phyloP scores from a whole-genome alignment of 169 alveolate species.

The Cystoisospora suis region DNA sequence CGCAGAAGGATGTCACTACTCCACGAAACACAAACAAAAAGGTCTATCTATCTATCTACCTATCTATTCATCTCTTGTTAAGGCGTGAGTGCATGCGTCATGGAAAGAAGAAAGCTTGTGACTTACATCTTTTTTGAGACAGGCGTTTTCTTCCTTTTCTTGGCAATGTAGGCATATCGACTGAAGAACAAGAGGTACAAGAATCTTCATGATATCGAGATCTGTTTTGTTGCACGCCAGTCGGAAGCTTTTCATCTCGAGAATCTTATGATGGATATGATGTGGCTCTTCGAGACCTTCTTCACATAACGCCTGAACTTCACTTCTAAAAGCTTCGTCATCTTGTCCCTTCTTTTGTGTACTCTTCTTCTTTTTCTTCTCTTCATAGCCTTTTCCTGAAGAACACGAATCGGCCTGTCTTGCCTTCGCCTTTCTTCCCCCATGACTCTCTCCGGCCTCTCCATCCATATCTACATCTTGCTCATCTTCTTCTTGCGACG shows the following conservation, averaged over 20 bases:
- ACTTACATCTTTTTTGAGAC: too few relatives aligned
- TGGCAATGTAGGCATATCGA: too few relatives aligned
- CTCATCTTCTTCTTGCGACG: neutral
- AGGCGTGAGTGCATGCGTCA: too few relatives aligned
- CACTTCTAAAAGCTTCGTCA: neutral
- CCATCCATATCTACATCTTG: neutral
- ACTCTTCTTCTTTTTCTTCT: neutral
- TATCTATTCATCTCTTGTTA: too few relatives aligned
- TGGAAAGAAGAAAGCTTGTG: too few relatives aligned
- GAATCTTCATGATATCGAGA: neutral
- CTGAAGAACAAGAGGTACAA: neutral
- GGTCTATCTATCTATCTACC: too few relatives aligned
- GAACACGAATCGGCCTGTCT: neutral
- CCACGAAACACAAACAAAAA: too few relatives aligned
- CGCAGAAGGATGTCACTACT: too few relatives aligned
- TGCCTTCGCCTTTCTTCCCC: neutral
- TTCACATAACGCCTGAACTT: neutral
- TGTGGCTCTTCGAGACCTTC: neutral
- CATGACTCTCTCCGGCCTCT: neutral
- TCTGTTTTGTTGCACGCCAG: conserved; percentile 8
- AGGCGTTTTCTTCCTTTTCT: too few relatives aligned
- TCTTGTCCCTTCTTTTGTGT: neutral
- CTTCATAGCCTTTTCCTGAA: neutral
- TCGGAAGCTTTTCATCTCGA: conserved; percentile 17
- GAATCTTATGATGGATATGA: conserved; percentile 1